Evolutionary conservation across 139 green algal genomes (phyloP), one percentile per base, ranked within the genome.

Genomic region (Closterium sp.): DNA sequence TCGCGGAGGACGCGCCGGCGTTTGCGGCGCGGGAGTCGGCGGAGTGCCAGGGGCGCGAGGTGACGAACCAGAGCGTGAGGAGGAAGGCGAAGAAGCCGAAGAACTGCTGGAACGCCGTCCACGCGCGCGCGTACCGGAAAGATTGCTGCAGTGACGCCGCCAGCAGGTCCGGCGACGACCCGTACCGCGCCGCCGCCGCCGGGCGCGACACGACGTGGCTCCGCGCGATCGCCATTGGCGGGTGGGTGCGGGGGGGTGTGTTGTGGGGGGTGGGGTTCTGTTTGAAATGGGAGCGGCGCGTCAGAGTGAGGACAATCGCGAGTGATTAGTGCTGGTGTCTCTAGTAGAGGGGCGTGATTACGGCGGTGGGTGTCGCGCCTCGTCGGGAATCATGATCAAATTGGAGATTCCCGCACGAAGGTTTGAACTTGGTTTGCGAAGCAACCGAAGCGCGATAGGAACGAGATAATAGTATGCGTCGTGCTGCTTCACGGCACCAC

Each of bases 21-120:
- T 31, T 31, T 28, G 28, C n/a, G 28, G 85, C 24, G 85, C 10
- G 28, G 85, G 85, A 30, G 85, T 30, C 10, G 85, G 85, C n/a
- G 85, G 85, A 31, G 28, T 30, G n/a, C n/a, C 85, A 31, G 85
- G 28, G 28, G 28, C 85, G 85, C 28, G 85, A 4, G 85, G 85
- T 87, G 85, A 87, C 85, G 85, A 87, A 87, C 85, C 85, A 87
- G 28, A 87, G 85, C 21, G 85, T 87, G 21, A 87, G n/a, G 21
- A 87, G 85, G 22, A 87, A 87, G 10, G 85, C 85, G 28, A 87
- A 30, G 85, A 87, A 87, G n/a, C 85, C 85, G 28, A 87, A 87
- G 21, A 87, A 21, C 85, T 87, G 85, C 28, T 87, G 85, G n/a
- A 87, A 87, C 62, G 62, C 19, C 17, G 17, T 79, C 62, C 62